Base-by-base conservation (phyloP, 306 rosid species). In the Hippophae rhamnoides region DNA sequence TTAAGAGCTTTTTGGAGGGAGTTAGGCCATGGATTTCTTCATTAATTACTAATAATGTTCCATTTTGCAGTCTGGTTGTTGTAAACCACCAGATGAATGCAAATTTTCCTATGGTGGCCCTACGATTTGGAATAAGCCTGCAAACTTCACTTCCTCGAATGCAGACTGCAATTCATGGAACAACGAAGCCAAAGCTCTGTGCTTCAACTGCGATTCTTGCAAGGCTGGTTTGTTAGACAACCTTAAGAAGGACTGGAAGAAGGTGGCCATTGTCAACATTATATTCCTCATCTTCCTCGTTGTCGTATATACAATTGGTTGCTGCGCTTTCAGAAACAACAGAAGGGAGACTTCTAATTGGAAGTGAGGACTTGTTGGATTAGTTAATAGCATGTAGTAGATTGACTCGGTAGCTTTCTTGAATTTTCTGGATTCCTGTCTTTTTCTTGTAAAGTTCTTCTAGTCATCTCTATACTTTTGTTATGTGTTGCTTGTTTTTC, bases 271-370 rank as follows among this genome's bases (percentile, higher is more conserved):
- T 62, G 68, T 83, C 38, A 87, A 87, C 72, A 63, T 85, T 11
- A 57, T 83, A 6, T 41, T 83, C 78, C 67, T 87, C 3, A 12
- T 90, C 48, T 61, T 87, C 74, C 94, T 87, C 44, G 52, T 85
- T 14, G 53, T 84, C 23, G 85, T 90, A 1, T 90, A 85, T 72
- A 75, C 89, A 2, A 26, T 85, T 14, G 97, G 94, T 2, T 87
- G 96, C 60, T 87, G 94, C 23, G 96, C 96, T 3, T 90, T 85
- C 86, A 77, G 89, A 75, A 85, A 90, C 74, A 83, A 57, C 59
- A 72, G 89, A 62, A 63, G 43, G 44, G 94, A 81, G 43, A 68
- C 74, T 54, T 40, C 47, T 41, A 68, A 70, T 7, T 86, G 77
- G 76, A 79, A 65, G 51, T 46, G 69, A 47, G 61, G 47, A 26